phyloP scores from a whole-genome alignment of 768 basidiomycete genomes.

The Mycena pura region DNA sequence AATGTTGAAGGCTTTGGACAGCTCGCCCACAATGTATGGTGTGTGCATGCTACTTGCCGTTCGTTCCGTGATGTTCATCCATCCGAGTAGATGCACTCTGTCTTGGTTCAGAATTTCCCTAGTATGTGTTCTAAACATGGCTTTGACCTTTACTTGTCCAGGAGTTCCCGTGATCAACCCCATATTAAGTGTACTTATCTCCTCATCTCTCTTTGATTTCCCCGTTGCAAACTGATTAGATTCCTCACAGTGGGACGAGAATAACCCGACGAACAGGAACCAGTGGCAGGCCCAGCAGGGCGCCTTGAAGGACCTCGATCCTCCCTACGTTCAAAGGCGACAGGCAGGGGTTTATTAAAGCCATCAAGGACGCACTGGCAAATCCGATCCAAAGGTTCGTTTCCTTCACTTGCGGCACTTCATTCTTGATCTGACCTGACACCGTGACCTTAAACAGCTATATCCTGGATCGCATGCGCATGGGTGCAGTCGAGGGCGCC shows the following conservation, averaged over 20 bases:
- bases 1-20: neutral
- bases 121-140: too few relatives aligned
- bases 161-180: slow-evolving; percentile 49
- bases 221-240: slow-evolving; percentile 13
- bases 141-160: too few relatives aligned
- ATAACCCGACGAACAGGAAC: slow-evolving; percentile 33
- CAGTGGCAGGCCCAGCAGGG: slow-evolving; percentile 42
- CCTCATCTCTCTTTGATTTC: too few relatives aligned
- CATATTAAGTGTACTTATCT: slow-evolving; percentile 19
- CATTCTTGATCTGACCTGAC: neutral
- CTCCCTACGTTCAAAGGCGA: slow-evolving; percentile 40
- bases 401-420: too few relatives aligned
- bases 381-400: slow-evolving; percentile 39
- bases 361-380: slow-evolving; percentile 32
- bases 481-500: slow-evolving; percentile 1
- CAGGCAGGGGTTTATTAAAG: slow-evolving; percentile 36
- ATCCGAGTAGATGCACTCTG: too few relatives aligned
- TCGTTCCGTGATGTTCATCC: too few relatives aligned
- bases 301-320: slow-evolving; percentile 32
- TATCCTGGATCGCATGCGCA: slow-evolving; percentile 13
- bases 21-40: slow-evolving; percentile 37
- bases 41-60: too few relatives aligned
- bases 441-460: neutral
- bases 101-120: too few relatives aligned
- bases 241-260: slow-evolving; percentile 32